Conservation (phyloP, 768 basidiomycete genomes). For the Mycena venus region DNA sequence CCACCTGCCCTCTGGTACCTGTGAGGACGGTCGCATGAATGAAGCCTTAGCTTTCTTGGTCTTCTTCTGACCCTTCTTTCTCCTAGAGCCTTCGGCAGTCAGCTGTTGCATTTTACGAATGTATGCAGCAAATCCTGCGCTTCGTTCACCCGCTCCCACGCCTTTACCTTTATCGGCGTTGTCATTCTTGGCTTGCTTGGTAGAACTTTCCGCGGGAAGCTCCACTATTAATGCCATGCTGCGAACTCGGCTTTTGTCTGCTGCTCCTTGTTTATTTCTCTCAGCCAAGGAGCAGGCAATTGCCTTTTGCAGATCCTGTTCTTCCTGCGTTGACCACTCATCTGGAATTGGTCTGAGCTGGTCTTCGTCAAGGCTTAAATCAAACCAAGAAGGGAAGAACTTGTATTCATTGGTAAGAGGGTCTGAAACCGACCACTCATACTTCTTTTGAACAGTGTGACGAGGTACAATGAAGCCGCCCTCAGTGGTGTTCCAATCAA, state of each 20-base stretch:
- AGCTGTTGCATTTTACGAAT: not conserved
- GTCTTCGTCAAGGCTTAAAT: conserved; percentile 3
- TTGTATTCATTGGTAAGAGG: no score
- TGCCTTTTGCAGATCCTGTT: not conserved
- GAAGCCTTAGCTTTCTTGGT: not conserved
- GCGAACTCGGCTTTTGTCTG: not conserved
- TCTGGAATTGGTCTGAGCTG: conserved; percentile 2
- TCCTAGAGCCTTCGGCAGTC: no score
- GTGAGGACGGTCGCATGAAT: not conserved
- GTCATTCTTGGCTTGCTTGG: not conserved
- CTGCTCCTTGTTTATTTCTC: not conserved
- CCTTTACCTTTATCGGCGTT: not conserved
- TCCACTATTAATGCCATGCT: conserved; percentile 21
- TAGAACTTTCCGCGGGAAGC: not conserved
- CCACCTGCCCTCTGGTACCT: conserved; percentile 20
- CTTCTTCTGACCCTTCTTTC: not conserved
- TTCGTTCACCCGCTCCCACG: not conserved
- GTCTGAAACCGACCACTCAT: not conserved
- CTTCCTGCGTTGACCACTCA: not conserved
- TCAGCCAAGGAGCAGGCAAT: not conserved
- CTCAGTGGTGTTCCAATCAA: not conserved
- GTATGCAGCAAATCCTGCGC: conserved; percentile 5
- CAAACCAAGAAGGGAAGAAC: conserved; percentile 23
- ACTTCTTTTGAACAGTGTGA: not conserved
- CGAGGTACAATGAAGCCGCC: not conserved